Evolutionary conservation across 2,329 filamentous ascomycete species (phyloP).

Genomic region (Diaporthe longicolla): DNA sequence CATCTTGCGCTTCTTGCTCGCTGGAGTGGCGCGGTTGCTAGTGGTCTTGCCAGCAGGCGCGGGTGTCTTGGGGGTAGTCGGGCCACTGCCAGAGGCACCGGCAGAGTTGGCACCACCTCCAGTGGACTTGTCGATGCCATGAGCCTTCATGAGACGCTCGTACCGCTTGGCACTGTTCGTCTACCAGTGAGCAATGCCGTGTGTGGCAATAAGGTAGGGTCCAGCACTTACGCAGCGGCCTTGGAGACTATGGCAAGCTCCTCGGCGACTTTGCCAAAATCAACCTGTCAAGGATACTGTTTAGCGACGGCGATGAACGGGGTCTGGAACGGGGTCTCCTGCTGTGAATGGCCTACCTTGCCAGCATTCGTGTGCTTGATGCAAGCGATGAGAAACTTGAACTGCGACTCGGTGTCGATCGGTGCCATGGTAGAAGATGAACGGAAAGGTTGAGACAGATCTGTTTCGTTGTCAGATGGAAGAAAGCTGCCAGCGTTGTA

Average conservation of each 20-base stretch:
- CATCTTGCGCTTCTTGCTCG: constrained; percentile 47
- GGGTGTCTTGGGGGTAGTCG: constrained; percentile 32
- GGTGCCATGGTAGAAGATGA: constrained; percentile 61
- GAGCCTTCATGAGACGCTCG: constrained; percentile 74
- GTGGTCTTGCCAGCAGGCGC: constrained; percentile 38
- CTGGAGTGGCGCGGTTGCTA: constrained; percentile 17
- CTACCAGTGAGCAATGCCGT: not conserved
- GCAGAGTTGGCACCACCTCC: constrained; percentile 42
- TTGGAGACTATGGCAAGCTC: constrained; percentile 75
- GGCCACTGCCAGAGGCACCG: constrained; percentile 37
- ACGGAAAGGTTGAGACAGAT: constrained; percentile 29
- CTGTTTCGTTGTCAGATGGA: constrained; percentile 29
- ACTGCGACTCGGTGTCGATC: constrained; percentile 67
- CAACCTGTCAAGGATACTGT: constrained; percentile 61
- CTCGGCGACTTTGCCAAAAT: constrained; percentile 75
- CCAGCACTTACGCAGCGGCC: constrained; percentile 76
- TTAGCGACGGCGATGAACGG: constrained; percentile 40
- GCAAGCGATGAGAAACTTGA: constrained; percentile 77
- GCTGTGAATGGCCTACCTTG: constrained; percentile 60
- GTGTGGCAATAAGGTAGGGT: not conserved
- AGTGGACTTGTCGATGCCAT: constrained; percentile 59
- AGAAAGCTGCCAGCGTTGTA: constrained; percentile 20
- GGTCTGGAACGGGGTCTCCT: too few relatives aligned
- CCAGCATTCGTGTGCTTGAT: constrained; percentile 73
- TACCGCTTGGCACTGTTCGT: constrained; percentile 74